Conservation (phyloP, 306 rosid species). For the Crotalaria pallida region DNA sequence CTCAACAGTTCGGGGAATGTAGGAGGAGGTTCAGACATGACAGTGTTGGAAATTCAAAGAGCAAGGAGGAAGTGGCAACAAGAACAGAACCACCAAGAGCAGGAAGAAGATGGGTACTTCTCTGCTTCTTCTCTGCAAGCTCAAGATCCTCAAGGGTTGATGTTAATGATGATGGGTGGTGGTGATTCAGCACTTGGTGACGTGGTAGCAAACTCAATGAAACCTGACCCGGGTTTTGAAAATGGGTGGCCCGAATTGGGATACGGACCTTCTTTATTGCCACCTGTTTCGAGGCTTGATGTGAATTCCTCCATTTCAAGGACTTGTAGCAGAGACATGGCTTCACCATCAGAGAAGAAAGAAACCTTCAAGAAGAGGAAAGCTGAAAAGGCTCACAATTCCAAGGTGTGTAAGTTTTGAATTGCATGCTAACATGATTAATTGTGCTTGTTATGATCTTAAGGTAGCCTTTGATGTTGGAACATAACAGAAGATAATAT, state of each 20-base stretch:
- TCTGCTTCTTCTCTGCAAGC: slow-evolving; percentile 7
- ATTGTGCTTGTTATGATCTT: no score
- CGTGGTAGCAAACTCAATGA: slow-evolving; percentile 28
- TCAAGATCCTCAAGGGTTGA: slow-evolving; percentile 24
- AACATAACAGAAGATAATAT: no score
- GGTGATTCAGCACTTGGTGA: slow-evolving; percentile 29
- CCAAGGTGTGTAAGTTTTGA: slow-evolving; percentile 26
- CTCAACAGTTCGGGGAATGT: slow-evolving; percentile 34
- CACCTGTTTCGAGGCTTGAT: slow-evolving; percentile 26
- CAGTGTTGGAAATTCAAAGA: slow-evolving; percentile 48
- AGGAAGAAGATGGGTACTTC: slow-evolving; percentile 10
- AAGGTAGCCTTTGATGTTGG: no score
- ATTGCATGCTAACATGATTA: neutral
- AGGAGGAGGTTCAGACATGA: slow-evolving; percentile 34
- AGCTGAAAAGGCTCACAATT: slow-evolving; percentile 34
- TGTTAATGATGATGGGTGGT: neutral
- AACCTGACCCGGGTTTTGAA: slow-evolving; percentile 49
- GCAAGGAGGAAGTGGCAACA: slow-evolving; percentile 35
- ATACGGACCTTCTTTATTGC: neutral
- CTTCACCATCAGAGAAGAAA: slow-evolving; percentile 26
- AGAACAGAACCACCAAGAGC: neutral
- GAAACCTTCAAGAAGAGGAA: slow-evolving; percentile 64
- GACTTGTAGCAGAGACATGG: slow-evolving; percentile 39
- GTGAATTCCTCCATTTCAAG: slow-evolving; percentile 32
- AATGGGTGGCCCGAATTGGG: slow-evolving; percentile 49